These are phyloP conservation scores for Boletus rubroflammeus DNA, from an alignment of 768 basidiomycete species.

Conservation along the genomic window DNA sequence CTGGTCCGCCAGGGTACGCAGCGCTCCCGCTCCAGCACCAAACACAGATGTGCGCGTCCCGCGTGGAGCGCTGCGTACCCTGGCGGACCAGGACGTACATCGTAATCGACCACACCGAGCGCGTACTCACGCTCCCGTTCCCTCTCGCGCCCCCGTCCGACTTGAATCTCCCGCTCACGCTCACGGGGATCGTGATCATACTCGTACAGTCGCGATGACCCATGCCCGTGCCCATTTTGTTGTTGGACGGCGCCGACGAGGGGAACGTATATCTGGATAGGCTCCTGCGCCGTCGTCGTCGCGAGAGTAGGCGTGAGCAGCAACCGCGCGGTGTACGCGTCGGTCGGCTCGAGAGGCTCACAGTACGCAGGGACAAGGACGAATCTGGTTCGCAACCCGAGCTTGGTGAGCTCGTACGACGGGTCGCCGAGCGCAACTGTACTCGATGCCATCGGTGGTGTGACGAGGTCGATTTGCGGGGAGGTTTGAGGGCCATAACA, in stretches of 20 bases:
- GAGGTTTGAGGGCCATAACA: conserved; percentile 12
- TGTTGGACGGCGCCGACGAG: not conserved
- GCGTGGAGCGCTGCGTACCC: conserved; percentile 20
- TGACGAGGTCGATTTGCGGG: conserved; percentile 7
- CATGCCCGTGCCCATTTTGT: not conserved
- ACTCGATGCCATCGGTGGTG: not conserved
- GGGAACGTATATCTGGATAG: conserved; percentile 19
- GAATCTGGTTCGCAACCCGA: conserved; percentile 17
- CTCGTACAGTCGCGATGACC: conserved; percentile 5
- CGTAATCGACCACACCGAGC: conserved; percentile 25
- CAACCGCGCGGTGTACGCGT: conserved; percentile 9
- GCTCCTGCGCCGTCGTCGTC: conserved; percentile 10
- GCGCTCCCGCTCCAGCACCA: conserved; percentile 23
- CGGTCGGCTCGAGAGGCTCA: conserved; percentile 18
- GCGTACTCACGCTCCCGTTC: conserved; percentile 14
- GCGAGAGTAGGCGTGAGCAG: conserved; percentile 20
- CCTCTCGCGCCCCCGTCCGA: conserved; percentile 1
- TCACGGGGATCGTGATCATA: conserved; percentile 1
- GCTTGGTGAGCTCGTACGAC: conserved; percentile 22
- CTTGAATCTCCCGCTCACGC: not conserved
- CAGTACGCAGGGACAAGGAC: conserved; percentile 22
- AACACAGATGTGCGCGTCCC: conserved; percentile 18
- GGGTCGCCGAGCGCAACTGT: conserved; percentile 15
- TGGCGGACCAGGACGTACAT: conserved; percentile 16
- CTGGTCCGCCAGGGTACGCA: no score